Conservation (phyloP, 352 stramenopile genomes). For the Phytophthora citricola region DNA sequence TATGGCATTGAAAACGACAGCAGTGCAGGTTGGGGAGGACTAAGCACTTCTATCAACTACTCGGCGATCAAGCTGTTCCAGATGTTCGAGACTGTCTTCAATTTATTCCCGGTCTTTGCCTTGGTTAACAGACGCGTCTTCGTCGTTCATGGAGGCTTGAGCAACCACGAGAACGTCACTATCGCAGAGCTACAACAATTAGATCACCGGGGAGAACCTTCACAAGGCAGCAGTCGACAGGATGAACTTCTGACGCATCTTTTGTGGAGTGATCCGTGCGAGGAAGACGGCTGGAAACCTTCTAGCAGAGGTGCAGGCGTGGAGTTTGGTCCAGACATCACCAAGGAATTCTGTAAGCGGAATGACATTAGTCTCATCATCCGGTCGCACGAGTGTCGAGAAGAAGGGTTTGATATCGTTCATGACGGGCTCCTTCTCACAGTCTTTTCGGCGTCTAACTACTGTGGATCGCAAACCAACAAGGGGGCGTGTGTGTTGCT, state of each 20-base stretch:
- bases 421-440: slow-evolving; percentile 69
- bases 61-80: not conserved
- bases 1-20: slow-evolving; percentile 65
- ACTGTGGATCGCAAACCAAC: slow-evolving; percentile 90
- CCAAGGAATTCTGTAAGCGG: slow-evolving; percentile 77
- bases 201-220: slow-evolving; percentile 82
- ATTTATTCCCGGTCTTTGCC: slow-evolving; percentile 83
- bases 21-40: not conserved
- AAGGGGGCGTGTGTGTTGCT: slow-evolving; percentile 75
- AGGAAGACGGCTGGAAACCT: slow-evolving; percentile 49
- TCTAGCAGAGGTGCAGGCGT: slow-evolving; percentile 85
- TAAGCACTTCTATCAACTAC: slow-evolving; percentile 50
- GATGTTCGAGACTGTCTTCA: not conserved
- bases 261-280: slow-evolving; percentile 89
- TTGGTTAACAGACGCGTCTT: slow-evolving; percentile 90
- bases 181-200: slow-evolving; percentile 85
- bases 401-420: slow-evolving; percentile 85
- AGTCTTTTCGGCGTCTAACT: slow-evolving; percentile 91
- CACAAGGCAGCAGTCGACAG: slow-evolving; percentile 67
- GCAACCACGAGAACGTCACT: slow-evolving; percentile 79
- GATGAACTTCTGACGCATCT: slow-evolving; percentile 89
- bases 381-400: slow-evolving; percentile 91
- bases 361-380: slow-evolving; percentile 92
- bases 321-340: slow-evolving; percentile 92
- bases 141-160: slow-evolving; percentile 92